These are phyloP conservation scores for Flaveria ramosissima DNA, from an alignment of 129 eudicot species.

Conservation along the genomic window DNA sequence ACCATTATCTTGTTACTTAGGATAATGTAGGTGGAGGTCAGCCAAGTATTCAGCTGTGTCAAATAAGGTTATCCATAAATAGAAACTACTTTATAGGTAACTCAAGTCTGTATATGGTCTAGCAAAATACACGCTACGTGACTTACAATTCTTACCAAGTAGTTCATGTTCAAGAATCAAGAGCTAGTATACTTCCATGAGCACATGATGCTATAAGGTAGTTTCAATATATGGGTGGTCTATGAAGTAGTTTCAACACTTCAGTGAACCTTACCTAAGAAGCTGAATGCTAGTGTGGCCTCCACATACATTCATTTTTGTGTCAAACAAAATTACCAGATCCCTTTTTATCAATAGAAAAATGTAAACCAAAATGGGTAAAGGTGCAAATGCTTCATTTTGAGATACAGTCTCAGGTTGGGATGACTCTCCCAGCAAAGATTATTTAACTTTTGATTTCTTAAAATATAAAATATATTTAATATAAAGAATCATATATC, in stretches of 20 bases:
- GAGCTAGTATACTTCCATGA: not conserved
- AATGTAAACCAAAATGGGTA: not conserved
- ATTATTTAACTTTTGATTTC: too few species aligned
- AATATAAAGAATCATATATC: too few species aligned
- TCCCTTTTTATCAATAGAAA: not conserved
- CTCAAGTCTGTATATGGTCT: not conserved
- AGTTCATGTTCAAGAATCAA: not conserved
- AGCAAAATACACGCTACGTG: not conserved
- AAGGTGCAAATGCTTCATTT: not conserved
- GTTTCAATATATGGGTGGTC: not conserved
- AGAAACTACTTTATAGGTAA: not conserved
- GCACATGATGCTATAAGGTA: too few species aligned
- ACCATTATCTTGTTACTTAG: too few species aligned
- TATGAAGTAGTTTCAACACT: not conserved
- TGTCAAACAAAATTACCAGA: not conserved
- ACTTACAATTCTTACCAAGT: not conserved
- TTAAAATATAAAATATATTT: too few species aligned
- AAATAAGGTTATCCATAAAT: too few species aligned
- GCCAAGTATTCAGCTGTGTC: too few species aligned
- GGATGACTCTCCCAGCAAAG: too few species aligned
- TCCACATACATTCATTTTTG: not conserved
- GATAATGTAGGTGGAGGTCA: too few species aligned
- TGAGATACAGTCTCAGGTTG: not conserved
- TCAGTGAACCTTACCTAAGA: not conserved
- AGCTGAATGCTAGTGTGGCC: not conserved